A percentile compares a stretch with the other conserved stretches of the same genome.
Evolutionary conservation across 2,329 filamentous ascomycete species (phyloP).

Genomic region (Aspergillus carbonarius): DNA sequence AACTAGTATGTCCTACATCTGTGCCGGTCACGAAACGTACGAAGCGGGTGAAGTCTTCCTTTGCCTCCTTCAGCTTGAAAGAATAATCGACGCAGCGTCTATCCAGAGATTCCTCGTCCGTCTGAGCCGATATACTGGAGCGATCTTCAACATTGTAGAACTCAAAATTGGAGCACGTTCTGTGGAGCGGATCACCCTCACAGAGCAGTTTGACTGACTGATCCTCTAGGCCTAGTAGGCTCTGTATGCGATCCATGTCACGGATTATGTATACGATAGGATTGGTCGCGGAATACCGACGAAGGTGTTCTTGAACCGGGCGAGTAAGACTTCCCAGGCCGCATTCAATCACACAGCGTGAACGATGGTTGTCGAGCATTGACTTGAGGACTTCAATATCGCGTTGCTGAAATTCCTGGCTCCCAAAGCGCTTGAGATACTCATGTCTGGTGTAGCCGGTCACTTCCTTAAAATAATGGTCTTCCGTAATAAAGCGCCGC

Average conservation of each 20-base stretch:
- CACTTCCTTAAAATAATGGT: slow-evolving; percentile 45
- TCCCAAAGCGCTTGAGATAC: slow-evolving; percentile 40
- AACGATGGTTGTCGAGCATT: slow-evolving; percentile 47
- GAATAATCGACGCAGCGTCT: slow-evolving; percentile 48
- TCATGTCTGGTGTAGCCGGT: slow-evolving; percentile 44
- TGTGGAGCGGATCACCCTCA: slow-evolving; percentile 46
- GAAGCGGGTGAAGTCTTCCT: slow-evolving; percentile 61
- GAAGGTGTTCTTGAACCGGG: slow-evolving; percentile 42
- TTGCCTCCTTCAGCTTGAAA: slow-evolving; percentile 53
- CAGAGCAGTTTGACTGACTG: slow-evolving; percentile 44
- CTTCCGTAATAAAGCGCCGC: slow-evolving; percentile 45
- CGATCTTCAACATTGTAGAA: slow-evolving; percentile 52
- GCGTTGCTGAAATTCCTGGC: slow-evolving; percentile 43
- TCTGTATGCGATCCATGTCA: slow-evolving; percentile 41
- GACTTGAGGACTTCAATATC: slow-evolving; percentile 43
- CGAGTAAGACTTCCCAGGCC: slow-evolving; percentile 45
- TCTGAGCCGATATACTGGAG: slow-evolving; percentile 23
- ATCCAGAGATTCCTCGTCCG: slow-evolving; percentile 41
- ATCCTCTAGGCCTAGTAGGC: slow-evolving; percentile 45
- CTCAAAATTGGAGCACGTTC: slow-evolving; percentile 49
- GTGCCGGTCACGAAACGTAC: slow-evolving; percentile 59
- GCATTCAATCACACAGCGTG: slow-evolving; percentile 45
- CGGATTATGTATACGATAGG: slow-evolving; percentile 44
- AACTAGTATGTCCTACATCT: slow-evolving; percentile 52
- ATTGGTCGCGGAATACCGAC: slow-evolving; percentile 37